Evolutionary conservation across 768 basidiomycete genomes (phyloP), one percentile per base, ranked within the genome.

Genomic region (Boletus rex-veris): DNA sequence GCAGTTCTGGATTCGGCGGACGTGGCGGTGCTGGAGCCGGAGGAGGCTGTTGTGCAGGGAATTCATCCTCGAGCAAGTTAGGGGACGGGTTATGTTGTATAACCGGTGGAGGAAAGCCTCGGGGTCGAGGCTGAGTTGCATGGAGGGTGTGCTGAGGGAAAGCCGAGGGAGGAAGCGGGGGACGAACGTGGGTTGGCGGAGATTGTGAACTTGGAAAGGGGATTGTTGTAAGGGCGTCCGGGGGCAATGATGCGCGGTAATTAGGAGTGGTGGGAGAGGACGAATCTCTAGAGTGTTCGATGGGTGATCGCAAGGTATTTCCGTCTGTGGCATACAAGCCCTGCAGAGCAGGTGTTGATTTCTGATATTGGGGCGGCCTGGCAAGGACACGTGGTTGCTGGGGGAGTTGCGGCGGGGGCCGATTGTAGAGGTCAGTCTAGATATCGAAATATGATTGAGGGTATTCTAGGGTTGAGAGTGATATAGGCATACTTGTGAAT

Each of bases 1-100:
- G 77, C 14, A 97, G 78, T 66, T 96, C 92, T 47, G 92, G 93
- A 72, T 96, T 93, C 5, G 88, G 90, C 18, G 92, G 92, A 26
- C 90, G 86, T 39, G 86, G 88, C 54, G 92, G 92, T 45, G 81
- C 79, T 26, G 71, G 64, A 14, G 64, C 64, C 3, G 65, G 39
- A 33, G 62, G 59, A 37, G 59, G 70, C 54, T 68, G 63, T 61
- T 66, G 54, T 21, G 65, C 58, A 54, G 64, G 52, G 50, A 57
- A 54, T 33, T 90, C 87, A 52, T 81, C 80, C 69, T 89, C 88
- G 55, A 91, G 77, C 24, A 88, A 70, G 73, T 86, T 82, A 30
- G 81, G 78, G 56, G 59, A 78, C 15, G 73, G 55, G 40, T 40
- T 10, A 10, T 28, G 28, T 30, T 50, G 44, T 21, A 41, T 38